phyloP scores from a whole-genome alignment of 2,329 filamentous ascomycete genomes.

The Gnomoniopsis smithogilvyi region DNA sequence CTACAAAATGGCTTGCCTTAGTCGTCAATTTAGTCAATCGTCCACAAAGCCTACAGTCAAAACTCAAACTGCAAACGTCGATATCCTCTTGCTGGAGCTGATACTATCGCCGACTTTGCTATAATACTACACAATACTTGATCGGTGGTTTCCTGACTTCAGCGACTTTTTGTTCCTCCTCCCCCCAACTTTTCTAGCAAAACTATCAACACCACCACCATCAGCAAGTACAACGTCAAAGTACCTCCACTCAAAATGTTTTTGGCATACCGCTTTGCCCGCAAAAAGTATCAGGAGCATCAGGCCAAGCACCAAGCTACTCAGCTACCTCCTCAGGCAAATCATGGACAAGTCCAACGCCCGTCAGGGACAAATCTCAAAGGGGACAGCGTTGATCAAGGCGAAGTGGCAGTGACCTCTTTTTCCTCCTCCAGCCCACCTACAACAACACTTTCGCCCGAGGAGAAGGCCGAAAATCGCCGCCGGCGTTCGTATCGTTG shows the following conservation, averaged over 20 bases:
- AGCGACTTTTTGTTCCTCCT: background rate
- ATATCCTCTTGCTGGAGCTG: too few relatives aligned
- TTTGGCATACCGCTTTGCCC: constrained; percentile 22
- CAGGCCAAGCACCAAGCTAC: background rate
- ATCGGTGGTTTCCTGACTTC: too few relatives aligned
- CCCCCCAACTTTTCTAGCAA: too few relatives aligned
- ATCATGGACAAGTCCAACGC: background rate
- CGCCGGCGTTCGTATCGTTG: constrained; percentile 43
- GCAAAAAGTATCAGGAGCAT: constrained; percentile 19
- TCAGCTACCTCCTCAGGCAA: background rate
- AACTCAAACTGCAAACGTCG: background rate
- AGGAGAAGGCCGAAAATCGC: constrained; percentile 30
- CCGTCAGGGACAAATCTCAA: background rate
- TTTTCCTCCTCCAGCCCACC: background rate
- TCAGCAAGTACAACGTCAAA: background rate
- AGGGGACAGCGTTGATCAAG: background rate
- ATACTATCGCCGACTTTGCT: too few relatives aligned
- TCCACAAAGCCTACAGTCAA: background rate
- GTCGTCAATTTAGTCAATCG: background rate
- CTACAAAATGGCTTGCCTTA: background rate
- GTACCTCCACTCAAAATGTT: constrained; percentile 20
- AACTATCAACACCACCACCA: too few relatives aligned
- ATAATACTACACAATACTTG: too few relatives aligned
- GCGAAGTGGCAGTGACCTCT: background rate
- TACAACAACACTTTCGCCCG: constrained; percentile 13